These are phyloP conservation scores for Aspergillus sp. DNA, from an alignment of 2,329 filamentous ascomycete genomes.

Conservation along the genomic window DNA sequence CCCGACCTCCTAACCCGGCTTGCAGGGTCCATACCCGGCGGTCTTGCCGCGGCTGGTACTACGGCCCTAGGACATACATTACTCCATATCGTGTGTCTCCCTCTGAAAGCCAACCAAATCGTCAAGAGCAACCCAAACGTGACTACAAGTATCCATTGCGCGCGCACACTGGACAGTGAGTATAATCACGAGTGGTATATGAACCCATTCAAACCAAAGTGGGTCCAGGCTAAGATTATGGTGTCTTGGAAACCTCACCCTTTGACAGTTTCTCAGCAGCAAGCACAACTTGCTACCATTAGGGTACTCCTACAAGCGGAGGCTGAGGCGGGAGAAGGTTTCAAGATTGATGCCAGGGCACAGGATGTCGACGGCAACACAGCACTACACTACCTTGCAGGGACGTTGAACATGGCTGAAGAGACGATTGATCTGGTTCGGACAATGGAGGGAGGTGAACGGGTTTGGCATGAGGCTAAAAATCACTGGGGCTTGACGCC, in stretches of 20 bases:
- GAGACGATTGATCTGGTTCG: conserved; percentile 1
- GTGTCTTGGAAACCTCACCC: not conserved
- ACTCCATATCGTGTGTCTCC: conserved; percentile 10
- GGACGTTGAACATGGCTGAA: conserved; percentile 5
- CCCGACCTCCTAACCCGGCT: conserved; percentile 8
- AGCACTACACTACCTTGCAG: conserved; percentile 17
- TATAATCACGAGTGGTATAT: conserved; percentile 4
- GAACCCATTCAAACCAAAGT: not conserved
- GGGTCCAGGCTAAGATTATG: not conserved
- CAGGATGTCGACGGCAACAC: conserved; percentile 17
- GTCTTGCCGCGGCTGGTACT: not conserved
- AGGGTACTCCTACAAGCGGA: not conserved
- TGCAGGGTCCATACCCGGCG: not conserved
- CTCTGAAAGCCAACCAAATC: not conserved
- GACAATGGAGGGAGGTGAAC: conserved; percentile 6
- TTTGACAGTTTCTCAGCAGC: conserved; percentile 7
- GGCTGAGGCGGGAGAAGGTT: not conserved
- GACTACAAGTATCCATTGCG: conserved; percentile 3
- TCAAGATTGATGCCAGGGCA: conserved; percentile 5
- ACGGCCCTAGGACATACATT: conserved; percentile 9
- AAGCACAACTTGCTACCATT: conserved; percentile 8
- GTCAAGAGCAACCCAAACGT: not conserved
- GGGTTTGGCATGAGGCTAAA: not conserved
- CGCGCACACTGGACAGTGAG: not conserved
- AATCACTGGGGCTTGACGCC: conserved; percentile 2